These are phyloP conservation scores for Gardenia jasminoides DNA, from an alignment of 257 asterid species.

Conservation along the genomic window DNA sequence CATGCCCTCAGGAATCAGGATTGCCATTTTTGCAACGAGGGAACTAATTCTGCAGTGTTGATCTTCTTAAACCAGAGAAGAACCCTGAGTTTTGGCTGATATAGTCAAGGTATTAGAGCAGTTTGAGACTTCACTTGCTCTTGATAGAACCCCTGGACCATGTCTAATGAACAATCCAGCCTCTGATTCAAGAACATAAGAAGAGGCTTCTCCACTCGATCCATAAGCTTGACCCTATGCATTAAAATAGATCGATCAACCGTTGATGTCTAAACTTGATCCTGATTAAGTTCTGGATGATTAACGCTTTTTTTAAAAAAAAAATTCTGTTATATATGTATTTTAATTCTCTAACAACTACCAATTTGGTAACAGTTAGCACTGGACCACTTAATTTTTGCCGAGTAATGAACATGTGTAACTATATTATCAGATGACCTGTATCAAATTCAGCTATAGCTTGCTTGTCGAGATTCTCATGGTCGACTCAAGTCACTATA, in stretches of 20 bases:
- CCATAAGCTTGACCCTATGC: neutral
- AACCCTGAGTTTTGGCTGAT: conserved; percentile 95
- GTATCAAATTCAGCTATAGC: no score
- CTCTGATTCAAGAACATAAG: neutral
- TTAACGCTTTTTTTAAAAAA: no score
- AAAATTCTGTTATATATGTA: no score
- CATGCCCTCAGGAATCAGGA: conserved; percentile 49
- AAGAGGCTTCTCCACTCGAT: neutral
- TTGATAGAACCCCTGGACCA: conserved; percentile 1
- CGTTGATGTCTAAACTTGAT: neutral
- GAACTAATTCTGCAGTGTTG: conserved; percentile 85
- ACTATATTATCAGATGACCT: no score
- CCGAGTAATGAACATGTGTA: no score
- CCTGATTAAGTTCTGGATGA: neutral
- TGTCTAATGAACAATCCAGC: neutral
- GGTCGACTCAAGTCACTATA: no score
- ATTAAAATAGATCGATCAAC: neutral
- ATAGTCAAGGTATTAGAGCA: conserved; percentile 78
- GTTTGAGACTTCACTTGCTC: conserved; percentile 40
- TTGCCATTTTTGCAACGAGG: conserved; percentile 70
- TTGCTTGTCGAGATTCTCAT: no score
- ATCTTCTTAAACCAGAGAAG: conserved; percentile 72
- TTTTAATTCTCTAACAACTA: no score
- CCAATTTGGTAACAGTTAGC: no score
- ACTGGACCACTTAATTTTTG: no score